These are phyloP conservation scores for Lactarius hengduanensis DNA, from an alignment of 768 basidiomycete species.

Conservation along the genomic window DNA sequence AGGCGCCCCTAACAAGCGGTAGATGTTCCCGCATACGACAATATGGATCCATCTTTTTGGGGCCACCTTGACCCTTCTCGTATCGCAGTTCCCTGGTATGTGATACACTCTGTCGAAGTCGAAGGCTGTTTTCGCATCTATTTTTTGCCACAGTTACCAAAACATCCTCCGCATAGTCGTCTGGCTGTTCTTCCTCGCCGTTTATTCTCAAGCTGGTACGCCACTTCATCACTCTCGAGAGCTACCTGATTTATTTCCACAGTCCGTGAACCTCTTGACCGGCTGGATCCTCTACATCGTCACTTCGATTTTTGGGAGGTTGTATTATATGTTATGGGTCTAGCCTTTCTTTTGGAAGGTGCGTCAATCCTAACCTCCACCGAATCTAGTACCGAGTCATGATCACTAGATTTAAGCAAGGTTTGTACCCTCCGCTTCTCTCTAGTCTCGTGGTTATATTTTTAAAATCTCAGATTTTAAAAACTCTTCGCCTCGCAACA, in stretches of 20 bases:
- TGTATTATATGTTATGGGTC: conserved; percentile 71
- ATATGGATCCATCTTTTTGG: conserved; percentile 56
- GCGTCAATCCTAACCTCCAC: conserved; percentile 27
- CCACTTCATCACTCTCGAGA: conserved; percentile 1
- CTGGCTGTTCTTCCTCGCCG: conserved; percentile 75
- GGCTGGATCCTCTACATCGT: conserved; percentile 51
- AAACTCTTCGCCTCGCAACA: conserved; percentile 70
- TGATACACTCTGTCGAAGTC: neutral
- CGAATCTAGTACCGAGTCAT: neutral
- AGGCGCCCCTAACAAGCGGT: conserved; percentile 21
- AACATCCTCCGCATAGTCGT: conserved; percentile 75
- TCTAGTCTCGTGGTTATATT: conserved; percentile 1
- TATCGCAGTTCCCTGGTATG: conserved; percentile 73
- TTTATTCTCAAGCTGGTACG: conserved; percentile 83
- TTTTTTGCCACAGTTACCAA: conserved; percentile 59
- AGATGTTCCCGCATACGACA: conserved; percentile 71
- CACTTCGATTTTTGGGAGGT: conserved; percentile 80
- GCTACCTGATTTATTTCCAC: conserved; percentile 15
- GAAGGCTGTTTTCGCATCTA: neutral
- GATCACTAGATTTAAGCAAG: conserved; percentile 51
- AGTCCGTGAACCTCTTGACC: conserved; percentile 80
- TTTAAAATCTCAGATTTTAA: conserved; percentile 51
- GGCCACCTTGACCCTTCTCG: conserved; percentile 73
- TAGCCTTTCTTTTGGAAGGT: conserved; percentile 84
- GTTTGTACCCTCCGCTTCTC: conserved; percentile 36